Percentiles rank a stretch among this genome's conserved stretches.
Conservation (phyloP, 805 yeast species). For the Vanderwaltozyma polyspora region DNA sequence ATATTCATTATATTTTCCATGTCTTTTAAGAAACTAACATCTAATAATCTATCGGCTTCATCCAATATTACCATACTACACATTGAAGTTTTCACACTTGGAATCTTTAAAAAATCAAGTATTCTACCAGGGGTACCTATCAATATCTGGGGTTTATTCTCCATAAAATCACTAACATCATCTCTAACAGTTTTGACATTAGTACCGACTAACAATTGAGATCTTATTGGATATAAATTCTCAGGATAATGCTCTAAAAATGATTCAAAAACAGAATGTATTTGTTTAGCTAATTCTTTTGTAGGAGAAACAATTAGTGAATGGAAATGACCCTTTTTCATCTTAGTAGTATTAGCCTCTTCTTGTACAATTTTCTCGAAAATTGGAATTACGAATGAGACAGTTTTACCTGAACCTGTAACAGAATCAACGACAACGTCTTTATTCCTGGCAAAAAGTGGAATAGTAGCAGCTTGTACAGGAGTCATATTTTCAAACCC, state of each 20-base stretch:
- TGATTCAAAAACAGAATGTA: constrained; percentile 50
- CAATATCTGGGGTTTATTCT: constrained; percentile 55
- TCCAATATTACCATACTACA: constrained; percentile 73
- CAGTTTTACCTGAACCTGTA: constrained; percentile 96
- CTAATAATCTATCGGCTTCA: constrained; percentile 87
- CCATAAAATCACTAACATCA: constrained; percentile 51
- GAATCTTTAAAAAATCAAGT: constrained; percentile 52
- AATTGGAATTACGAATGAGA: constrained; percentile 80
- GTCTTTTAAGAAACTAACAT: constrained; percentile 60
- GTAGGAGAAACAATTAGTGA: constrained; percentile 63
- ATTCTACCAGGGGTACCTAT: constrained; percentile 91
- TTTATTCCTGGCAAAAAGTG: constrained; percentile 68
- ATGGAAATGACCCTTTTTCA: constrained; percentile 55
- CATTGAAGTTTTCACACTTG: constrained; percentile 48
- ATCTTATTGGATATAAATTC: constrained; percentile 31
- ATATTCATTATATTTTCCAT: constrained; percentile 53
- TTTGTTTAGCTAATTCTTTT: constrained; percentile 60
- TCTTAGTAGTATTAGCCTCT: constrained; percentile 20
- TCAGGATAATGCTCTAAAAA: constrained; percentile 50
- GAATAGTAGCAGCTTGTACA: constrained; percentile 91
- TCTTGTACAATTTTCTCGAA: constrained; percentile 47
- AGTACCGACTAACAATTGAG: constrained; percentile 47
- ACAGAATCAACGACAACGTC: constrained; percentile 97
- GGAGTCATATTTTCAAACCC: constrained; percentile 87
- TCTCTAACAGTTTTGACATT: constrained; percentile 53